Percentiles rank a stretch among this genome's conserved stretches.
Conservation (phyloP, 2,329 filamentous ascomycete species). For the Cordyceps farinosa region DNA sequence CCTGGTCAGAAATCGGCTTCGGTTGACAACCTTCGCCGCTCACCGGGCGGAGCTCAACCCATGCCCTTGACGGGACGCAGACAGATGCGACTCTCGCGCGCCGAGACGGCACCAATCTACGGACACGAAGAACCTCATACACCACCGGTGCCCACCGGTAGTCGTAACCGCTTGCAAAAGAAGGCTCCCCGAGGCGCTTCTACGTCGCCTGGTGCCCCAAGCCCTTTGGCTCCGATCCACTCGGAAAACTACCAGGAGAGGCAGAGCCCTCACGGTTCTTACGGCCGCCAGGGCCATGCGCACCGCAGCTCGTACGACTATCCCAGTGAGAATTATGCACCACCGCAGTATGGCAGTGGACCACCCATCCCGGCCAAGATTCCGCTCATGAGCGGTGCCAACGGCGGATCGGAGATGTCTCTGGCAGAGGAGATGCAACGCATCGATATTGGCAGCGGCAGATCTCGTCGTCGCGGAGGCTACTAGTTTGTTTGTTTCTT, state of each 20-base stretch:
- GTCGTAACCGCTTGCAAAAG: constrained; percentile 63
- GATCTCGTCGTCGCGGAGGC: constrained; percentile 49
- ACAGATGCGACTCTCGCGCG: constrained; percentile 46
- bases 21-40: constrained; percentile 38
- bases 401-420: constrained; percentile 48
- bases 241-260: constrained; percentile 50
- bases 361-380: constrained; percentile 71
- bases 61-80: constrained; percentile 49
- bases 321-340: constrained; percentile 49
- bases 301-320: constrained; percentile 52
- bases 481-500: constrained; percentile 30
- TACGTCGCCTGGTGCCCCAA: constrained; percentile 37
- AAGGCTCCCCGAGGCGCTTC: constrained; percentile 48
- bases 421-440: constrained; percentile 68
- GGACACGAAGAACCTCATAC: constrained; percentile 32
- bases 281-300: constrained; percentile 28
- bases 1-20: constrained; percentile 26
- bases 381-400: constrained; percentile 51
- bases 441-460: constrained; percentile 62
- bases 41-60: constrained; percentile 51
- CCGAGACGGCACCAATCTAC: constrained; percentile 43
- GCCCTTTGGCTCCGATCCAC: constrained; percentile 52
- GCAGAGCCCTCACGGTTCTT: constrained; percentile 33
- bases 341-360: constrained; percentile 34
- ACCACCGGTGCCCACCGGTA: constrained; percentile 33